Evolutionary conservation across 805 yeast species (phyloP).

Genomic region (Ascoidea rubescens): DNA sequence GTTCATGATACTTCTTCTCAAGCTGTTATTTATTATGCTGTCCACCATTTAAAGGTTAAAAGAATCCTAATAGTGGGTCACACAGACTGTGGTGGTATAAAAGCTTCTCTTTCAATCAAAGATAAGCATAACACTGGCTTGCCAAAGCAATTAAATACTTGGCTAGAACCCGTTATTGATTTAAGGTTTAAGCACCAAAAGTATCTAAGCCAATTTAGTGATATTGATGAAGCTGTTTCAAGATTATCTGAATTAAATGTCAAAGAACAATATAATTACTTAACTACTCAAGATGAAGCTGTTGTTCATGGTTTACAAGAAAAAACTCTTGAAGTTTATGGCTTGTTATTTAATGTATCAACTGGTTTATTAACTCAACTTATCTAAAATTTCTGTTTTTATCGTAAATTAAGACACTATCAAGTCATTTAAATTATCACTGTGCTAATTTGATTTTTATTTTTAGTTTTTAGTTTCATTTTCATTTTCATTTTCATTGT

Average conservation of each 20-base stretch:
- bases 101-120: constrained; percentile 59
- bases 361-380: background rate
- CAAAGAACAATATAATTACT: constrained; percentile 51
- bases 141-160: background rate
- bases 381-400: too few species aligned
- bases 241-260: constrained; percentile 67
- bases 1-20: constrained; percentile 54
- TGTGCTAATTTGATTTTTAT: too few species aligned
- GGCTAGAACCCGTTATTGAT: constrained; percentile 18
- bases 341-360: constrained; percentile 63
- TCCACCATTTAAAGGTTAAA: constrained; percentile 66
- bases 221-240: constrained; percentile 39
- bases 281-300: constrained; percentile 32
- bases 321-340: constrained; percentile 63
- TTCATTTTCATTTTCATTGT: too few species aligned
- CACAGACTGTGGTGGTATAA: constrained; percentile 88
- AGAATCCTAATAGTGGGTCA: constrained; percentile 86
- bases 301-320: constrained; percentile 50
- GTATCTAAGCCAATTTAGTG: constrained; percentile 32
- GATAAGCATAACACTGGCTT: background rate
- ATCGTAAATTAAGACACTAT: too few species aligned
- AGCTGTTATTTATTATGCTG: constrained; percentile 77
- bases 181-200: constrained; percentile 46
- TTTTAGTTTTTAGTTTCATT: too few species aligned
- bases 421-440: too few species aligned